Base-by-base conservation (phyloP, 2,329 filamentous ascomycete species). In the Pyrenophora tritici-repentis region DNA sequence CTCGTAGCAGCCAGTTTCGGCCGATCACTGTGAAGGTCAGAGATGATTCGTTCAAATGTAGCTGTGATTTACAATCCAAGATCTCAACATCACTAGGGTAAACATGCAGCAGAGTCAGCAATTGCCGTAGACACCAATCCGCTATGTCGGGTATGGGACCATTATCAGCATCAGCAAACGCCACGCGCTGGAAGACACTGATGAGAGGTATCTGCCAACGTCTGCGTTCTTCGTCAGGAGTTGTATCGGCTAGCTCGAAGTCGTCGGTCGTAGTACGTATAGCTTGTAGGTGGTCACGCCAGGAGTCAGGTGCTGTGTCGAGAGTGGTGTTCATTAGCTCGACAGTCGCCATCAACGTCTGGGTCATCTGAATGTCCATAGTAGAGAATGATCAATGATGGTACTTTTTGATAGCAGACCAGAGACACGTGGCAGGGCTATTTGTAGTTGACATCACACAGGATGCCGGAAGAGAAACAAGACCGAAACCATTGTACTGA, bases 1-100 rank as follows among this genome's bases (percentile, higher is more conserved):
- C 76, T 60, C 77, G 77, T 36, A 75, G 72, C 1, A 82, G 71
- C 81, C 81, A 83, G 37, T n/a, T 77, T 20, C 75, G 70, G 14
- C 79, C 81, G 16, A 82, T 69, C 3, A 79, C 81, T 79, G 58
- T 32, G 26, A n/a, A 38, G 42, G 47, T 46, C 7, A 42, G 43
- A 17, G 24, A 16, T 10, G n/a, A 18, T n/a, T 35, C n/a, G 12
- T 3, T 24, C 29, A 24, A 16, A n/a, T 10, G 6, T 6, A 7
- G 16, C 16, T 5, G 10, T 4, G 1, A 61, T 72, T 58, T 64
- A 79, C 78, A 73, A 59, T 65, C 68, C 33, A 81, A 68, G 3
- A 75, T 70, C 1, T 73, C 71, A 13, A 76, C 66, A 54, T 79
- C 75, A 2, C 76, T 68, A 9, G 78, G 73, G 42, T 80, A 74